These are phyloP conservation scores for Eutypa lata DNA, from an alignment of 2,329 filamentous ascomycete species.

Conservation along the genomic window DNA sequence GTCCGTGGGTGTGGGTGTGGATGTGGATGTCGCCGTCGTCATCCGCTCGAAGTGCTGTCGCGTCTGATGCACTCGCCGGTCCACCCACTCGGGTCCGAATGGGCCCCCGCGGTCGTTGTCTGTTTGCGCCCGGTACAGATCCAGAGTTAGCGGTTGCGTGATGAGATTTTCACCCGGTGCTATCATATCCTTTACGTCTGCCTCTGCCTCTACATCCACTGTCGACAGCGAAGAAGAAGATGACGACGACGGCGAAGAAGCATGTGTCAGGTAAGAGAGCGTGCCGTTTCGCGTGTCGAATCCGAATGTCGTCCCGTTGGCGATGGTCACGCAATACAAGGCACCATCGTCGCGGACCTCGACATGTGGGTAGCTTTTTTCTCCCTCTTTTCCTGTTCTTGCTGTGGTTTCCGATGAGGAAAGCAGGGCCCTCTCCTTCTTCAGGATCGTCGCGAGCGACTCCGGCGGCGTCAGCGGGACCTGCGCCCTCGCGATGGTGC, in stretches of 20 bases:
- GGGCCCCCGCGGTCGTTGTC: constrained; percentile 60
- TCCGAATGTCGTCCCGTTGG: constrained; percentile 37
- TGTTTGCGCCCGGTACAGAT: constrained; percentile 63
- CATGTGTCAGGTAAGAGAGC: constrained; percentile 39
- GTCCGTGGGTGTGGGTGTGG: no score
- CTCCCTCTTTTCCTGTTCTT: no score
- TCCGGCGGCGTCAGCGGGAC: constrained; percentile 35
- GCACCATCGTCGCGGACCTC: constrained; percentile 19
- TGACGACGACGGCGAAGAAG: constrained; percentile 6
- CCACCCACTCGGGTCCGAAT: constrained; percentile 57
- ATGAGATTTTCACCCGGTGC: constrained; percentile 35
- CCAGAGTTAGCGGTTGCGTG: constrained; percentile 42
- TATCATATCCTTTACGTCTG: no score
- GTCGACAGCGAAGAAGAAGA: no score
- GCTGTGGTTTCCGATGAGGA: constrained; percentile 1
- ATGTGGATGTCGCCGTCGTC: constrained; percentile 10
- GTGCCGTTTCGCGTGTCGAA: constrained; percentile 42
- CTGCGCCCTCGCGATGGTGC: constrained; percentile 51
- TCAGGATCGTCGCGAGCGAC: constrained; percentile 25
- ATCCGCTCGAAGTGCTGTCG: constrained; percentile 37
- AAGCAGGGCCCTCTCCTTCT: constrained; percentile 5
- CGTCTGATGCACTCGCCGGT: constrained; percentile 43
- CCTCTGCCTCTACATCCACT: no score
- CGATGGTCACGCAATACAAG: constrained; percentile 32
- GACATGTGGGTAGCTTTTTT: constrained; percentile 11